Evolutionary conservation across 2,329 filamentous ascomycete genomes (phyloP).

Genomic region (Stromatinia cepivora): DNA sequence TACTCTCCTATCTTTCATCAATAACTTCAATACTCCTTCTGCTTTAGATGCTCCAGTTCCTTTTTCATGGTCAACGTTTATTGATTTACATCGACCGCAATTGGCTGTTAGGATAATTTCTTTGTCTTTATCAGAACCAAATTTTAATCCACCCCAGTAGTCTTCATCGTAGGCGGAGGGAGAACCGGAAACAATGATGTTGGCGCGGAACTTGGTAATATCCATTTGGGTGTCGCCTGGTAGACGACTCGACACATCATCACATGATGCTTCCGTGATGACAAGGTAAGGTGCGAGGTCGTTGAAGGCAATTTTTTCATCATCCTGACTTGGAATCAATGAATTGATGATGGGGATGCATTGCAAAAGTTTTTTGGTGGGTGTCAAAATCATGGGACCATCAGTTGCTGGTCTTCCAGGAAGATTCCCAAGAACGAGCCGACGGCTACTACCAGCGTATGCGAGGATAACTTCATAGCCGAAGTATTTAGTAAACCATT

Average conservation of each 20-base stretch:
- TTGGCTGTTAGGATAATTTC: conserved; percentile 63
- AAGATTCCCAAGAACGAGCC: conserved; percentile 58
- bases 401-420: conserved; percentile 30
- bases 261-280: conserved; percentile 67
- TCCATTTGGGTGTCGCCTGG: conserved; percentile 54
- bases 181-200: conserved; percentile 66
- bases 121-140: conserved; percentile 38
- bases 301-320: conserved; percentile 64
- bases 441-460: conserved; percentile 62
- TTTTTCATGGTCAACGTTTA: conserved; percentile 71
- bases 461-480: conserved; percentile 61
- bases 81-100: conserved; percentile 65
- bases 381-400: conserved; percentile 24
- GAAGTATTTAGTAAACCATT: conserved; percentile 68
- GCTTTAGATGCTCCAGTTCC: conserved; percentile 59
- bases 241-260: conserved; percentile 61
- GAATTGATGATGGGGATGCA: conserved; percentile 30
- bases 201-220: conserved; percentile 70
- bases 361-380: conserved; percentile 27
- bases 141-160: conserved; percentile 64
- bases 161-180: conserved; percentile 64
- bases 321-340: conserved; percentile 36
- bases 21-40: conserved; percentile 65
- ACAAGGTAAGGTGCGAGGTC: conserved; percentile 77
- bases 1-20: conserved; percentile 69